A percentile compares a stretch with the other conserved stretches of the same genome.
Conservation (phyloP, 306 rosid genomes). For the Begonia loranthoides region DNA sequence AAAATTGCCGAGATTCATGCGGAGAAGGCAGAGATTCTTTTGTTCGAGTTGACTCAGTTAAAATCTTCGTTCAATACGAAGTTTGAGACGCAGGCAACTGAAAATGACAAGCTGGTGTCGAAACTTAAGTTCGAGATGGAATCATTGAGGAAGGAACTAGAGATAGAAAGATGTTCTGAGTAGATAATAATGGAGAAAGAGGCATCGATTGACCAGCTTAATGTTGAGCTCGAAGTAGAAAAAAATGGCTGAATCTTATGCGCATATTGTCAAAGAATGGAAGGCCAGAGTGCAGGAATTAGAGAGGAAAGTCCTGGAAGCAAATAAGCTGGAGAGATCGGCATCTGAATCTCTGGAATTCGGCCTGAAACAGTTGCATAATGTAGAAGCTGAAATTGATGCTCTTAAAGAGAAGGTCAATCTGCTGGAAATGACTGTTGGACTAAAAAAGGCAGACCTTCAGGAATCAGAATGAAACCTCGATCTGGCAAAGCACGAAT, state of each 20-base stretch:
- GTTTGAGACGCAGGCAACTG: conserved; percentile 51
- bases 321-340: conserved; percentile 65
- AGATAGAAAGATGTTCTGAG: conserved; percentile 32
- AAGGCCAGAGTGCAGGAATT: no score
- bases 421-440: conserved; percentile 65
- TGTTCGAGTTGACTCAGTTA: conserved; percentile 49
- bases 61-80: conserved; percentile 64
- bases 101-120: conserved; percentile 31
- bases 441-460: conserved; percentile 53
- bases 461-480: conserved; percentile 49
- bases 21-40: no score
- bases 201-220: conserved; percentile 28
- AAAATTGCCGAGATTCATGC: no score
- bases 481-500: conserved; percentile 44
- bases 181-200: conserved; percentile 50
- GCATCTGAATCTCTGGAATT: conserved; percentile 71
- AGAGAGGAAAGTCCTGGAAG: conserved; percentile 52
- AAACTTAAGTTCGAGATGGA: conserved; percentile 54
- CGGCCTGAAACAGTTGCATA: conserved; percentile 54
- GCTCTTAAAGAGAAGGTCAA: conserved; percentile 64
- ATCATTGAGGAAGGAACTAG: conserved; percentile 45
- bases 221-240: no score
- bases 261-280: no score
- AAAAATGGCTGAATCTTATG: no score
- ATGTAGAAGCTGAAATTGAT: conserved; percentile 58